These are phyloP conservation scores for Ulota crispa DNA, from an alignment of 225 moss, liverwort and hornwort species.

Conservation along the genomic window DNA sequence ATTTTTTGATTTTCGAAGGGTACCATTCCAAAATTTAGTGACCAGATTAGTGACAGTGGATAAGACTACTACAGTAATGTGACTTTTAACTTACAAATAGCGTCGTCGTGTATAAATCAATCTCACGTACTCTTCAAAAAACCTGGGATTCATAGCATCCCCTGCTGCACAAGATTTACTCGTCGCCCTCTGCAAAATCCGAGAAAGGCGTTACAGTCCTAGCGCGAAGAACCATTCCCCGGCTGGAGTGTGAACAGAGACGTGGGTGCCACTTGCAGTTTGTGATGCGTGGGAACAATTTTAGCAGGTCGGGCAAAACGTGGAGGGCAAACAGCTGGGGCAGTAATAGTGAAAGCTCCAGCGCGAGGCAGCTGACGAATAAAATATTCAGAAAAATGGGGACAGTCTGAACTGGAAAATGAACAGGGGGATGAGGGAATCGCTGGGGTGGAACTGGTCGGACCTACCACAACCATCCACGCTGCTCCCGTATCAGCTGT, in stretches of 20 bases:
- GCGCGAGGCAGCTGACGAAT: neutral
- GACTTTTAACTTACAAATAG: neutral
- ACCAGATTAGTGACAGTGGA: neutral
- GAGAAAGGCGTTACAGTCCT: no score
- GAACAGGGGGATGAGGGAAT: neutral
- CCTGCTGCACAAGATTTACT: neutral
- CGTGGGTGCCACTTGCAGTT: neutral
- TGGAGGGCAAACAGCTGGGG: conserved; percentile 5
- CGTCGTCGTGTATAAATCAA: no score
- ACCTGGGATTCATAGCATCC: neutral
- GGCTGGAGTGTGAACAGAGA: neutral
- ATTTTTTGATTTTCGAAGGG: neutral
- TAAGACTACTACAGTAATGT: neutral
- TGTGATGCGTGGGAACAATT: conserved; percentile 2
- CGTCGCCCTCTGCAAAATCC: no score
- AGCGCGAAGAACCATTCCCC: no score
- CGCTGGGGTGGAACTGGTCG: conserved; percentile 22
- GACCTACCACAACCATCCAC: conserved; percentile 35
- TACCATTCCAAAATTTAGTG: neutral
- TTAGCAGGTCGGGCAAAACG: conserved; percentile 20
- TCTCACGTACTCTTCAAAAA: neutral
- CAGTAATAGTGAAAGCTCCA: neutral
- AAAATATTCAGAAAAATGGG: neutral
- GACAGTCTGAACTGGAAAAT: neutral
- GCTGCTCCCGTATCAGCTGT: neutral